Evolutionary conservation across 495 filamentous ascomycete species (phyloP), one percentile per base, ranked within the genome.

Genomic region (Xylaria intraflava): DNA sequence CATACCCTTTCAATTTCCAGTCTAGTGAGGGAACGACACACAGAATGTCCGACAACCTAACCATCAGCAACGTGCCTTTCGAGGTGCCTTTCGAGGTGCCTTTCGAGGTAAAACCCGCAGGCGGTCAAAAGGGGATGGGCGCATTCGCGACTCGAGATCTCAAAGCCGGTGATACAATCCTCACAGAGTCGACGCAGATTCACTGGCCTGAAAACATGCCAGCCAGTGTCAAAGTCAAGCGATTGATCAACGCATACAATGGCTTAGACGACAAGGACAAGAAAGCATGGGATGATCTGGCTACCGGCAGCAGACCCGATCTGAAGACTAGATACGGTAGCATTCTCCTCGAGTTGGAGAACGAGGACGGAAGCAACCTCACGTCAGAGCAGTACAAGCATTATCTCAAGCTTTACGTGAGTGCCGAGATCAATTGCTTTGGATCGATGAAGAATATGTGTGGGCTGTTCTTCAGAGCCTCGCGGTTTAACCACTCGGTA

Each of bases 401-500:
- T 7, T 51, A 23, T 12, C 11, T 35, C 12, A 1, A 14, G 2
- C 8, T 44, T 0, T 8, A 33, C n/a, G 3, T 36, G 6, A 9
- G 8, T 8, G 31, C 26, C 20, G 36, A 51, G 4, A 16, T 11
- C 40, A 43, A 43, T 17, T 4, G 10, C 29, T 43, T 44, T 44
- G 29, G 7, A 35, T 24, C 6, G 31, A 26, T 30, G 6, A 1
- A 1, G 7, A 17, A 30, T 1, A 20, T 11, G 29, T 23, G 12
- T 30, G 38, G 20, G 26, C 0, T 51, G 29, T 51, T 8, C 16
- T 6, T 31, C 4, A 30, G 26, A 20, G 49, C 49, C 5, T 23
- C 49, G 9, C 42, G 49, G 16, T 51, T 51, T 14, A 51, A 51
- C 17, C 49, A 51, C 16, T 51, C 49, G 22, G 49, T 51, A 10